These are phyloP conservation scores for Staphylotrichum tortipilum DNA, from an alignment of 495 filamentous ascomycete species.

Conservation along the genomic window DNA sequence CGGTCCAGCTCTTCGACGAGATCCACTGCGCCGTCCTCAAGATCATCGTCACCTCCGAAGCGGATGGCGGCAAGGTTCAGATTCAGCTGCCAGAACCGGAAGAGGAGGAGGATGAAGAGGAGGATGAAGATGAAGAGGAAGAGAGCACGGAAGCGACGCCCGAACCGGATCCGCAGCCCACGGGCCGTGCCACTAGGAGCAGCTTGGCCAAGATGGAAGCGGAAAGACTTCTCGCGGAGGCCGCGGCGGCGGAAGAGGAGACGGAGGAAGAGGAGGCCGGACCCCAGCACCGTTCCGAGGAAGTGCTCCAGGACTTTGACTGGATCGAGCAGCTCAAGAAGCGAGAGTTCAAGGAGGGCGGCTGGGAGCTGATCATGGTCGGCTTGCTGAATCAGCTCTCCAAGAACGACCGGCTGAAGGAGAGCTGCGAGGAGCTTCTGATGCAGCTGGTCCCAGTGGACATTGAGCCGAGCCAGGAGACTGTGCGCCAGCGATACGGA, in stretches of 20 bases:
- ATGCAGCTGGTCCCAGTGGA: conserved; percentile 69
- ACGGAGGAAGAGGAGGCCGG: conserved; percentile 30
- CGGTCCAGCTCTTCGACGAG: conserved; percentile 84
- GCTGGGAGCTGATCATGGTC: conserved; percentile 84
- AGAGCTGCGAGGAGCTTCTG: conserved; percentile 70
- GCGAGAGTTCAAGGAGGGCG: conserved; percentile 81
- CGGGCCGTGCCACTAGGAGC: conserved; percentile 68
- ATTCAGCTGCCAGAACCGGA: conserved; percentile 71
- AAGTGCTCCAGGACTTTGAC: conserved; percentile 61
- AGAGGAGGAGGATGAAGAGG: conserved; percentile 51
- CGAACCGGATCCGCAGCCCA: conserved; percentile 56
- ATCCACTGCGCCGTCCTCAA: conserved; percentile 88
- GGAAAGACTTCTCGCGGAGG: conserved; percentile 50
- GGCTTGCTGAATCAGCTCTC: conserved; percentile 81
- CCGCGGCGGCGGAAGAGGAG: conserved; percentile 38
- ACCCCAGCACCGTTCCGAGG: conserved; percentile 63
- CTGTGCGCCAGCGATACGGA: conserved; percentile 60
- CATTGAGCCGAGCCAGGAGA: conserved; percentile 61
- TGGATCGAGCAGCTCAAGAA: conserved; percentile 80
- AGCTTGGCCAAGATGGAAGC: conserved; percentile 76
- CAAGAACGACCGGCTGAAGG: conserved; percentile 56
- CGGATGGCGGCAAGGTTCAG: conserved; percentile 68
- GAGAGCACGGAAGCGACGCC: conserved; percentile 54
- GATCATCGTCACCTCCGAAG: conserved; percentile 65
- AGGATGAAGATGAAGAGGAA: conserved; percentile 54